Percentiles rank a stretch among this genome's conserved stretches.
Evolutionary conservation across 495 filamentous ascomycete genomes (phyloP).

Genomic region (Umbilicaria muhlenbergii): DNA sequence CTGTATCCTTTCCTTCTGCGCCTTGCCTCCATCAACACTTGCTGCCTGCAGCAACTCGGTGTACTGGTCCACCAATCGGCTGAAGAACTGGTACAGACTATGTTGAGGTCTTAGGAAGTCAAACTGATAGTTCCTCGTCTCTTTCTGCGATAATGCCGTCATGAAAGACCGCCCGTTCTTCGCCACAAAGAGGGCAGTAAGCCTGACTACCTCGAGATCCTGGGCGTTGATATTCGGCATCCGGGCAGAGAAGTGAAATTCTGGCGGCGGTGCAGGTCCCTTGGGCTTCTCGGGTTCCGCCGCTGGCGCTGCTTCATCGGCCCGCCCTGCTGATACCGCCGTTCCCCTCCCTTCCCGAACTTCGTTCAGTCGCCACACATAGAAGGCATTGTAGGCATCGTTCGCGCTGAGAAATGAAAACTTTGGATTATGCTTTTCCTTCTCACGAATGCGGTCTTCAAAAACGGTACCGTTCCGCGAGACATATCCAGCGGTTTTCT

Average conservation of each 20-base stretch:
- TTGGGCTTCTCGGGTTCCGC: slow-evolving; percentile 50
- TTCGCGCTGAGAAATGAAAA: slow-evolving; percentile 73
- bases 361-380: slow-evolving; percentile 76
- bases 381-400: slow-evolving; percentile 80
- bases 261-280: slow-evolving; percentile 74
- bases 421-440: slow-evolving; percentile 72
- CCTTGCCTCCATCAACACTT: slow-evolving; percentile 52
- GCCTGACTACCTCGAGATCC: slow-evolving; percentile 81
- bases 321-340: slow-evolving; percentile 60
- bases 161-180: slow-evolving; percentile 82
- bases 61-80: slow-evolving; percentile 83
- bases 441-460: slow-evolving; percentile 79
- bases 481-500: slow-evolving; percentile 94
- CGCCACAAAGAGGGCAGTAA: slow-evolving; percentile 83
- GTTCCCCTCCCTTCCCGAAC: slow-evolving; percentile 73
- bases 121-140: slow-evolving; percentile 87
- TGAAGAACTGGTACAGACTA: slow-evolving; percentile 89
- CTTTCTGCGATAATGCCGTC: slow-evolving; percentile 72
- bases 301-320: slow-evolving; percentile 39
- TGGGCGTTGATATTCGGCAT: slow-evolving; percentile 96
- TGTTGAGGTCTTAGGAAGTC: slow-evolving; percentile 94
- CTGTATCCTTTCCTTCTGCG: slow-evolving; percentile 50
- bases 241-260: slow-evolving; percentile 86
- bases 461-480: slow-evolving; percentile 69
- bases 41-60: slow-evolving; percentile 60